Evolutionary conservation across 2,329 filamentous ascomycete genomes (phyloP).

Genomic region (Emmonsia crescens): DNA sequence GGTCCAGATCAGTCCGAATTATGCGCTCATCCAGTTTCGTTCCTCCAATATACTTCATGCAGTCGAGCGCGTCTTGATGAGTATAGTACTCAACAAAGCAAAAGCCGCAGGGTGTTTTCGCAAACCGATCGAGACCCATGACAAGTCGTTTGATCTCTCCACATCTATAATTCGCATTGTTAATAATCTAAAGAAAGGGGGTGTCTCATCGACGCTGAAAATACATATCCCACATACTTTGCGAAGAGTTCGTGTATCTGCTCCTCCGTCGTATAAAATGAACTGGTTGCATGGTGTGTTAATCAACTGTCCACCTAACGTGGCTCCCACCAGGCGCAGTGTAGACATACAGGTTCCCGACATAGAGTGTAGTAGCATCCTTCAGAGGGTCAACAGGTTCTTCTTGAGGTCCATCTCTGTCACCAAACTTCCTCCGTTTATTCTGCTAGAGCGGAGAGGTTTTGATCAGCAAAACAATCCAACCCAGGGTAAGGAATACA

Average conservation of each 20-base stretch:
- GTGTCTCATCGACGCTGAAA: background rate
- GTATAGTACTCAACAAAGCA: constrained; percentile 99
- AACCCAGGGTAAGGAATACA: background rate
- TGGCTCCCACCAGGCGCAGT: background rate
- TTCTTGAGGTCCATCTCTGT: constrained; percentile 46
- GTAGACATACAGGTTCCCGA: constrained; percentile 72
- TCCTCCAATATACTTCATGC: constrained; percentile 96
- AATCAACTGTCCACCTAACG: background rate
- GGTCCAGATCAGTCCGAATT: constrained; percentile 89
- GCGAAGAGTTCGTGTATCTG: constrained; percentile 96
- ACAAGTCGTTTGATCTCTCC: constrained; percentile 96
- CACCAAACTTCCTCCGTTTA: constrained; percentile 55
- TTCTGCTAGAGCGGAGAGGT: constrained; percentile 41
- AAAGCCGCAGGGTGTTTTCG: constrained; percentile 96
- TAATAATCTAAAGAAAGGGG: background rate
- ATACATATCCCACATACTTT: constrained; percentile 49
- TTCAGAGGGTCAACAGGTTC: constrained; percentile 68
- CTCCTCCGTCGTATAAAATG: constrained; percentile 97
- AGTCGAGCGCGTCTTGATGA: constrained; percentile 92
- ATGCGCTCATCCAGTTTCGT: constrained; percentile 97
- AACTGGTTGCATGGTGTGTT: constrained; percentile 41
- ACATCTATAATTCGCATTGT: constrained; percentile 38
- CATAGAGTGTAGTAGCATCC: constrained; percentile 88
- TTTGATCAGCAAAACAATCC: background rate
- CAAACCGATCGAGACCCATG: constrained; percentile 94